Conservation (phyloP, 192 early-diverging fungal species). For the Lunasporangiospora selenospora region DNA sequence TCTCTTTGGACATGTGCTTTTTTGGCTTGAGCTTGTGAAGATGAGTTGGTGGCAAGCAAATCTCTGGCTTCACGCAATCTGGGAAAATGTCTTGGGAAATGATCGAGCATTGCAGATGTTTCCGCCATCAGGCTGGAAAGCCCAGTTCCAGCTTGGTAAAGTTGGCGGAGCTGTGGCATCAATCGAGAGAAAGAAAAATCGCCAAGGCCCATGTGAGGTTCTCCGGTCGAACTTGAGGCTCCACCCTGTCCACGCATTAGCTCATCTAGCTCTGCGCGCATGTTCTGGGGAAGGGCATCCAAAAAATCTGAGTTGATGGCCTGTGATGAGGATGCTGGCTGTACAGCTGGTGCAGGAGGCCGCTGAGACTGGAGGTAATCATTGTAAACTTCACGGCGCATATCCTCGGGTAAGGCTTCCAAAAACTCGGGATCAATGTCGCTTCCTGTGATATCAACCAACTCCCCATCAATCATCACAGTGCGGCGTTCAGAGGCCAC, state of each 20-base stretch:
- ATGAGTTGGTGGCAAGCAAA: slow-evolving; percentile 19
- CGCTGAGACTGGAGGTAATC: slow-evolving; percentile 67
- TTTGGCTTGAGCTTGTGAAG: slow-evolving; percentile 26
- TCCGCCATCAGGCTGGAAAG: slow-evolving; percentile 54
- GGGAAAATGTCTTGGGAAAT: slow-evolving; percentile 18
- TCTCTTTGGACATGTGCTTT: slow-evolving; percentile 60
- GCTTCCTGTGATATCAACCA: slow-evolving; percentile 90
- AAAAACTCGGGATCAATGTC: slow-evolving; percentile 96
- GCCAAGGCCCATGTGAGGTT: slow-evolving; percentile 33
- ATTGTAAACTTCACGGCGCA: slow-evolving; percentile 91
- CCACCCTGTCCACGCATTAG: slow-evolving; percentile 57
- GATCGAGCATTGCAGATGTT: slow-evolving; percentile 48
- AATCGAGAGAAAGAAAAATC: slow-evolving; percentile 64
- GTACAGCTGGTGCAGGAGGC: slow-evolving; percentile 29
- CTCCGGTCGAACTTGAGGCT: neutral
- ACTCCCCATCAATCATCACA: slow-evolving; percentile 79
- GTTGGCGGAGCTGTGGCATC: slow-evolving; percentile 60
- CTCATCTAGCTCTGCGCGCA: slow-evolving; percentile 87
- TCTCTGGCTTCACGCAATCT: slow-evolving; percentile 51
- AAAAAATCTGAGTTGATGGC: slow-evolving; percentile 86
- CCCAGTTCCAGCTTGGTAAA: slow-evolving; percentile 57
- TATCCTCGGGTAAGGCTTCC: slow-evolving; percentile 92
- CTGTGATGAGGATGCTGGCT: slow-evolving; percentile 33
- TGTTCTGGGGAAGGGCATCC: slow-evolving; percentile 87
- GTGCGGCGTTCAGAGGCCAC: slow-evolving; percentile 51